Evolutionary conservation across 768 basidiomycete species (phyloP).

Genomic region (Boletus sp.): DNA sequence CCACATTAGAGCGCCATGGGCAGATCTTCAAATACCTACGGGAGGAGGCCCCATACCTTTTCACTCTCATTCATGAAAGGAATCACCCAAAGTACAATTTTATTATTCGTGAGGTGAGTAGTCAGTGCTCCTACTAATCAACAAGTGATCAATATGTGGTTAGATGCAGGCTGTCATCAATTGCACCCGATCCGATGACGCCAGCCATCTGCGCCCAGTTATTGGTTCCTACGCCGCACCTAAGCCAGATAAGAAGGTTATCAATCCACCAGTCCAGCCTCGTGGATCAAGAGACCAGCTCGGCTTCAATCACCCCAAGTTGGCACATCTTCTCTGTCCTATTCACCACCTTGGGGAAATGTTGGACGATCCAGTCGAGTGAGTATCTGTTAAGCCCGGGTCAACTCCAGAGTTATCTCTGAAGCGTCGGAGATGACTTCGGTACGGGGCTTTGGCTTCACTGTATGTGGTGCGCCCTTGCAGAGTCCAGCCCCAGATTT

Average conservation of each 20-base stretch:
- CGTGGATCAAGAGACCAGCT: background rate
- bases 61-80: background rate
- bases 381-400: no score
- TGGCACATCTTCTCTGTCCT: background rate
- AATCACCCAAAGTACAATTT: background rate
- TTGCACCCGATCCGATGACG: background rate
- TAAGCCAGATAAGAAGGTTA: background rate
- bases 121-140: no score
- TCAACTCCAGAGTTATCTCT: no score
- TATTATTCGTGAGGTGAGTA: background rate
- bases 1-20: background rate
- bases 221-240: background rate
- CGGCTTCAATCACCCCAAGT: background rate
- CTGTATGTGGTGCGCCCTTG: no score
- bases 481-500: no score
- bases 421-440: no score
- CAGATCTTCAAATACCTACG: background rate
- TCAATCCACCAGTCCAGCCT: background rate
- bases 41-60: background rate
- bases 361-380: background rate
- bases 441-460: no score
- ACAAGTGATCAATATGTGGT: background rate
- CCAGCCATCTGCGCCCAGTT: background rate
- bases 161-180: background rate
- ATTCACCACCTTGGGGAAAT: background rate